Base-by-base conservation (phyloP, 1,284 basidiomycete genomes). In the Anthracocystis setariae region DNA sequence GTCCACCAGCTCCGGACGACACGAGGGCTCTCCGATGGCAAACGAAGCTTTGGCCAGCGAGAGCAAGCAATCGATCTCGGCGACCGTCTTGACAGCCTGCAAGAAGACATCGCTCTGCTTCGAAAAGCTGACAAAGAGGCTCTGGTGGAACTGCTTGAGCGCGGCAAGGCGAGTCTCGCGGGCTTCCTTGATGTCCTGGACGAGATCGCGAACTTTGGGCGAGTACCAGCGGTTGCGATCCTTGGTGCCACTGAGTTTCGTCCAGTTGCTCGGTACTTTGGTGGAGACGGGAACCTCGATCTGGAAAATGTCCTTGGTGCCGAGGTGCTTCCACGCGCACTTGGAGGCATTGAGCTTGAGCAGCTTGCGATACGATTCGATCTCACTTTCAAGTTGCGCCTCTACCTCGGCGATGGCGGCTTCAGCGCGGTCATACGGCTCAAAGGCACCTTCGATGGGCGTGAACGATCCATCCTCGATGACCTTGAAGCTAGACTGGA, bases 1-100 rank as follows among this genome's bases (percentile, higher is more conserved):
- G 46, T 92, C 91, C 20, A 95, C 86, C 67, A 99, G 90, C 77
- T 90, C 88, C 0, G 96, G 96, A 63, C 96, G 86, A 82, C 95
- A 98, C 39, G 89, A 88, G 3, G 96, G 96, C 84, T 95, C 92
- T 43, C 94, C 94, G 50, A 99, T 88, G 12, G 92, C 92, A 32
- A 86, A 84, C 1, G 94, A 97, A 0, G 94, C 88, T 83, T 94
- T 94, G 8, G 95, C 91, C 47, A 99, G 85, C 74, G 92, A 94
- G 79, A 96, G 89, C 29, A 99, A 85, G 83, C 96, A 98, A 83
- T 99, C 96, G 23, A 98, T 85, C 84, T 85, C 97, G 89, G 50
- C 94, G 88, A 73, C 92, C 86, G 44, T 92, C 88, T 64, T 83
- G 68, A 85, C 79, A 2, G 82, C 80, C 21, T 59, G 59, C 23